A percentile compares a stretch with the other conserved stretches of the same genome.
Evolutionary conservation across 1,284 basidiomycete species (phyloP).

Genomic region (Moniliophthora roreri): DNA sequence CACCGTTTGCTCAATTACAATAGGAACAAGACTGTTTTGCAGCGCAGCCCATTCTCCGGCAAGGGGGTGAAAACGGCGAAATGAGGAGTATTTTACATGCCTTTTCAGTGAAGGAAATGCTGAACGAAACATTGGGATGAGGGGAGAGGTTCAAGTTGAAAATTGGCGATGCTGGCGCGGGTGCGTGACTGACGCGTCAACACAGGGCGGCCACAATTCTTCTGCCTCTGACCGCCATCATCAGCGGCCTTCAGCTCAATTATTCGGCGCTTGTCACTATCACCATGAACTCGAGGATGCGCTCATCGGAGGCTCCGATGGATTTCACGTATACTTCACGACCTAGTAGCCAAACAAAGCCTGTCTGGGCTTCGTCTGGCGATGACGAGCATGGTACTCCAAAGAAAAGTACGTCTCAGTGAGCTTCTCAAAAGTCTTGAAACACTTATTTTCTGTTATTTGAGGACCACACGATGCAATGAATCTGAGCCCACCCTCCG

Average conservation of each 20-base stretch:
- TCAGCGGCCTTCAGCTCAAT: background rate
- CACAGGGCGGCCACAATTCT: background rate
- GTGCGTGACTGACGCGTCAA: slow-evolving; percentile 15
- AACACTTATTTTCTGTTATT: background rate
- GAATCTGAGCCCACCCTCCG: slow-evolving; percentile 43
- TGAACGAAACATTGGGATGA: slow-evolving; percentile 17
- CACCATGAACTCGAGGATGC: slow-evolving; percentile 31
- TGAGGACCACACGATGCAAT: slow-evolving; percentile 57
- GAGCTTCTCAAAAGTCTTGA: background rate
- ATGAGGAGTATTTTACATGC: slow-evolving; percentile 4
- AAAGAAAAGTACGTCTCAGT: slow-evolving; percentile 58
- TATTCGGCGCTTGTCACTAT: background rate
- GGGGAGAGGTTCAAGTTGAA: background rate
- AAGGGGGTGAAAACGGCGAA: slow-evolving; percentile 49
- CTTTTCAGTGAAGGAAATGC: slow-evolving; percentile 14
- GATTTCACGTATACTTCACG: slow-evolving; percentile 71
- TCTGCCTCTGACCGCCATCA: background rate
- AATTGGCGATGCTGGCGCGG: background rate
- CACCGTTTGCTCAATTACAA: slow-evolving; percentile 92
- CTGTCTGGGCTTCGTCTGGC: slow-evolving; percentile 50
- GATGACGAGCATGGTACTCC: slow-evolving; percentile 48
- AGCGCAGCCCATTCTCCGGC: slow-evolving; percentile 43
- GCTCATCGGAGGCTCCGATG: slow-evolving; percentile 80
- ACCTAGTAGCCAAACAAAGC: slow-evolving; percentile 46
- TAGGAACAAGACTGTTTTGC: slow-evolving; percentile 71